Conservation (phyloP, 805 yeast genomes). For the Wickerhamomyces tratensis region DNA sequence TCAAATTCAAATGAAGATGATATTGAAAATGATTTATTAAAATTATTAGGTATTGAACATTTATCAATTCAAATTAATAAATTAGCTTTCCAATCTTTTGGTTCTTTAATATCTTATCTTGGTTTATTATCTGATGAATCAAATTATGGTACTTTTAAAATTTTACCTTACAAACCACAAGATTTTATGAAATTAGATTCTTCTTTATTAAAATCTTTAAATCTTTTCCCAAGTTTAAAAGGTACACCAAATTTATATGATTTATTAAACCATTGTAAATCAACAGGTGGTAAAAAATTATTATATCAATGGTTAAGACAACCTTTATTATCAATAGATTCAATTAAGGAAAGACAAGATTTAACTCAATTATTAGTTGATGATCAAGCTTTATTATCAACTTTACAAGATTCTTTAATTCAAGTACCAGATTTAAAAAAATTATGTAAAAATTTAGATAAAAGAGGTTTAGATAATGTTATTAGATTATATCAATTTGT, state of each 20-base stretch:
- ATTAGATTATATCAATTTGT: constrained; percentile 80
- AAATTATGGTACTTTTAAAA: constrained; percentile 41
- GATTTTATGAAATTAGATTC: constrained; percentile 86
- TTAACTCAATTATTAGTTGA: constrained; percentile 70
- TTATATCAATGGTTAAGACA: constrained; percentile 94
- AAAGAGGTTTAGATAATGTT: constrained; percentile 68
- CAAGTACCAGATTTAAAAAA: constrained; percentile 79
- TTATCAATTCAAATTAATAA: constrained; percentile 1
- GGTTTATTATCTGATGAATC: constrained; percentile 49
- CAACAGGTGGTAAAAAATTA: constrained; percentile 80
- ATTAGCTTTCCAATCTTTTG: background rate
- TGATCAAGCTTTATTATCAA: constrained; percentile 56
- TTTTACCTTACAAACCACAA: constrained; percentile 62
- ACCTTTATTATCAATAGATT: constrained; percentile 62
- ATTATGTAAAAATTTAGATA: constrained; percentile 55
- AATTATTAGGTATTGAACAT: constrained; percentile 48
- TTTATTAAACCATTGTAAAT: constrained; percentile 78
- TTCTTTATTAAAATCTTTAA: constrained; percentile 81
- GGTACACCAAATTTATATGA: constrained; percentile 58
- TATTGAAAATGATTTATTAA: constrained; percentile 68
- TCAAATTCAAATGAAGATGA: constrained; percentile 25
- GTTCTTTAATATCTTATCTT: constrained; percentile 36
- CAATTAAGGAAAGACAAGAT: constrained; percentile 58
- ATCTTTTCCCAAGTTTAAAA: constrained; percentile 54
- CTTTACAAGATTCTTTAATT: constrained; percentile 54